Conservation (phyloP, 176 grass and related monocot genomes). For the Hyparrhenia diplandra region DNA sequence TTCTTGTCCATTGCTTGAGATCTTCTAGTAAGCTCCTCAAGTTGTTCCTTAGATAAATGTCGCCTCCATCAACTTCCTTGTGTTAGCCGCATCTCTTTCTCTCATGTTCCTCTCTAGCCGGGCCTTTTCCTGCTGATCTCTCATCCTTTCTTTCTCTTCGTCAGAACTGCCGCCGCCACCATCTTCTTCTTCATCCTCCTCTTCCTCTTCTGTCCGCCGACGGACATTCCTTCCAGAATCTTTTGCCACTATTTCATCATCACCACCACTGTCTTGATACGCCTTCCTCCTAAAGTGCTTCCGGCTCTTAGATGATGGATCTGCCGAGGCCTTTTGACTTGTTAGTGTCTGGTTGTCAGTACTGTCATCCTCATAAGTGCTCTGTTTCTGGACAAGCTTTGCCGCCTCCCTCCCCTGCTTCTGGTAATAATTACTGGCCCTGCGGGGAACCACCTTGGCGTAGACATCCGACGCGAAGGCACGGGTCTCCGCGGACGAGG, state of each 20-base stretch:
- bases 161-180: conserved; percentile 34
- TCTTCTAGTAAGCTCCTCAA: conserved; percentile 72
- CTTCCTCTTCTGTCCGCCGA: conserved; percentile 30
- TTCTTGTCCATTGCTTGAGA: conserved; percentile 72
- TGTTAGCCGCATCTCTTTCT: conserved; percentile 77
- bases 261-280: conserved; percentile 52
- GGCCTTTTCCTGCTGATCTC: conserved; percentile 85
- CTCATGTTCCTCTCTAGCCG: conserved; percentile 82
- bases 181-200: too few species aligned
- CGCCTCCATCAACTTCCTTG: conserved; percentile 86
- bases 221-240: conserved; percentile 40
- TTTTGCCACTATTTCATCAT: conserved; percentile 33
- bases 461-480: too few species aligned
- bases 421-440: conserved; percentile 34
- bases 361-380: conserved; percentile 66
- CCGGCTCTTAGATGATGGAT: conserved; percentile 36
- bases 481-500: neutral
- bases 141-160: conserved; percentile 65
- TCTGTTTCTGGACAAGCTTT: conserved; percentile 69
- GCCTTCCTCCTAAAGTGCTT: conserved; percentile 80
- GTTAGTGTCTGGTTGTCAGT: conserved; percentile 18
- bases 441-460: too few species aligned
- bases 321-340: conserved; percentile 4
- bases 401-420: conserved; percentile 71
- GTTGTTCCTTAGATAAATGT: conserved; percentile 69